Evolutionary conservation across 2,329 filamentous ascomycete species (phyloP).

Genomic region (Meredithiella fracta): DNA sequence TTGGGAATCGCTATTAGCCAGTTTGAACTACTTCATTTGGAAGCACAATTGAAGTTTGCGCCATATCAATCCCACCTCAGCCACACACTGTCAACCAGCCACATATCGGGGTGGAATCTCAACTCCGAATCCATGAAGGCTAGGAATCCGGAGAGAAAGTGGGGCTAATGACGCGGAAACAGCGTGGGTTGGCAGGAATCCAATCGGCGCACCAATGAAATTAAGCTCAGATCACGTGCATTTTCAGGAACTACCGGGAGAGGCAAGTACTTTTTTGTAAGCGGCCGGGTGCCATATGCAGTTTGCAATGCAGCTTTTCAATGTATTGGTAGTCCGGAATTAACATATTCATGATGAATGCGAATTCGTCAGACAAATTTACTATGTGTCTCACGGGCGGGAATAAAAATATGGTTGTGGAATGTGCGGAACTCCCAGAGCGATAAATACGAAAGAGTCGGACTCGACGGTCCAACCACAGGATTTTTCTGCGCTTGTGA

Average conservation of each 20-base stretch:
- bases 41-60: neutral
- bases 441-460: neutral
- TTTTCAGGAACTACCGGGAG: neutral
- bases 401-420: neutral
- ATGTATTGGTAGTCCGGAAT: too few species aligned
- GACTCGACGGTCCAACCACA: neutral
- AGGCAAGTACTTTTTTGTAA: too few species aligned
- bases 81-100: neutral
- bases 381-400: too few species aligned
- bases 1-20: neutral
- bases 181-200: neutral
- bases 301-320: too few species aligned
- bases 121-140: neutral
- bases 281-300: too few species aligned
- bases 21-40: neutral
- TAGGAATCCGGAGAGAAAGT: neutral
- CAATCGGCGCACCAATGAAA: neutral
- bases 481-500: neutral
- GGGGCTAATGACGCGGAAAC: neutral
- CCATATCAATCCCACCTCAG: neutral
- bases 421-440: neutral
- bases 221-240: neutral
- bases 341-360: too few species aligned
- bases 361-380: too few species aligned
- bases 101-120: neutral